Conservation (phyloP, 768 basidiomycete species). For the Termitomyces sp. region DNA sequence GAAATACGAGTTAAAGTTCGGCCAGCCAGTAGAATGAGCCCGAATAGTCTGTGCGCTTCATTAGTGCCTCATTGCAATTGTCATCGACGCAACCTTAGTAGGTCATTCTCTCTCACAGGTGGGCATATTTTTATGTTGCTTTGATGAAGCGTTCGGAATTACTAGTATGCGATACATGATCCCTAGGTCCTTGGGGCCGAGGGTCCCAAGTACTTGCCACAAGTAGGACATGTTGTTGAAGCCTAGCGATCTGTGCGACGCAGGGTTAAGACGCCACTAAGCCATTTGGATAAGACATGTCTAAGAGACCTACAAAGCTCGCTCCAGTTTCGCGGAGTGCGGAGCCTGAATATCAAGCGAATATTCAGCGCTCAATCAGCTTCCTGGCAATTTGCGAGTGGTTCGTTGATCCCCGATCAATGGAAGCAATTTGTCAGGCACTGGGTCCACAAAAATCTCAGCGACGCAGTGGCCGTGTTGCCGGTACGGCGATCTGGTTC, state of each 20-base stretch:
- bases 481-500: constrained; percentile 14
- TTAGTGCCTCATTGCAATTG: neutral
- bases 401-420: constrained; percentile 63
- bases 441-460: constrained; percentile 16
- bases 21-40: neutral
- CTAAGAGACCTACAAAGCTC: neutral
- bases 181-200: neutral
- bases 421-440: constrained; percentile 36
- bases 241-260: neutral
- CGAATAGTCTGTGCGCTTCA: neutral
- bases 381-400: constrained; percentile 31
- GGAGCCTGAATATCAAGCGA: constrained; percentile 11
- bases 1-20: neutral
- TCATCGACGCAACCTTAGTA: neutral
- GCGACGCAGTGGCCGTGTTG: constrained; percentile 29
- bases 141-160: neutral
- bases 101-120: neutral
- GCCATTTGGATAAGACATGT: constrained; percentile 26
- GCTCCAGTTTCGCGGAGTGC: constrained; percentile 18
- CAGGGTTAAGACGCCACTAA: constrained; percentile 27
- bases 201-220: neutral
- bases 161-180: neutral
- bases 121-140: neutral
- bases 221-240: neutral
- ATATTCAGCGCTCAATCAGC: constrained; percentile 12